Percentiles rank a stretch among this genome's conserved stretches.
Evolutionary conservation across 179 eudicot genomes (phyloP).

Genomic region (Beta corolliflora): DNA sequence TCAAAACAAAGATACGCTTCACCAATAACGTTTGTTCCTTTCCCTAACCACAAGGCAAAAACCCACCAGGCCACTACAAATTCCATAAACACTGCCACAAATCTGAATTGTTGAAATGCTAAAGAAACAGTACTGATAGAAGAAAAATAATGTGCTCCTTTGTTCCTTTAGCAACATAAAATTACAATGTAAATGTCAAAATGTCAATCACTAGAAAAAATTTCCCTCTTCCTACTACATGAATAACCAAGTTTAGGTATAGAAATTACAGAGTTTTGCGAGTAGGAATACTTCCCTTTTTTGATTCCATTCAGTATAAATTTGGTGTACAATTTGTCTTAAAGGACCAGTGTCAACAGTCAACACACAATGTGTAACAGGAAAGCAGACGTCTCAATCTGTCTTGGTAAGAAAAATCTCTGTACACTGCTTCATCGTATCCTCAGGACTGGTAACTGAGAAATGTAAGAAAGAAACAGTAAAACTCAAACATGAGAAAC

Average conservation of each 20-base stretch:
- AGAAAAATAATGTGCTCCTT: too few relatives aligned
- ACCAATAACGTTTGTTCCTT: too few relatives aligned
- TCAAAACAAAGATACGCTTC: too few relatives aligned
- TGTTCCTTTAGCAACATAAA: too few relatives aligned
- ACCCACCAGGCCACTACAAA: too few relatives aligned
- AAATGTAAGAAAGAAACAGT: neutral
- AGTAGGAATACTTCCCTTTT: neutral
- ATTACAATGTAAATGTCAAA: too few relatives aligned
- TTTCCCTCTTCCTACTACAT: neutral
- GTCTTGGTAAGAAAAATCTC: slow-evolving; percentile 11
- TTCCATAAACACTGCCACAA: too few relatives aligned
- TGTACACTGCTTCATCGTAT: slow-evolving; percentile 19
- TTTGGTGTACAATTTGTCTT: neutral
- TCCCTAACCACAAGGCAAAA: too few relatives aligned
- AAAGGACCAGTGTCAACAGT: neutral
- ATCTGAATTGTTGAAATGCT: too few relatives aligned
- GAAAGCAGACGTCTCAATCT: neutral
- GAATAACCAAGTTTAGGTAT: neutral
- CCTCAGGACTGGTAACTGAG: slow-evolving; percentile 18
- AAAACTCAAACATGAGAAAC: neutral
- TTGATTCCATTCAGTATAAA: neutral
- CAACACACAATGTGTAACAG: neutral
- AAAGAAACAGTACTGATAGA: too few relatives aligned
- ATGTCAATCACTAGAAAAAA: neutral
- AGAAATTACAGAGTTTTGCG: neutral